Conservation (phyloP, 345 rosid genomes). For the Syzygium grande region DNA sequence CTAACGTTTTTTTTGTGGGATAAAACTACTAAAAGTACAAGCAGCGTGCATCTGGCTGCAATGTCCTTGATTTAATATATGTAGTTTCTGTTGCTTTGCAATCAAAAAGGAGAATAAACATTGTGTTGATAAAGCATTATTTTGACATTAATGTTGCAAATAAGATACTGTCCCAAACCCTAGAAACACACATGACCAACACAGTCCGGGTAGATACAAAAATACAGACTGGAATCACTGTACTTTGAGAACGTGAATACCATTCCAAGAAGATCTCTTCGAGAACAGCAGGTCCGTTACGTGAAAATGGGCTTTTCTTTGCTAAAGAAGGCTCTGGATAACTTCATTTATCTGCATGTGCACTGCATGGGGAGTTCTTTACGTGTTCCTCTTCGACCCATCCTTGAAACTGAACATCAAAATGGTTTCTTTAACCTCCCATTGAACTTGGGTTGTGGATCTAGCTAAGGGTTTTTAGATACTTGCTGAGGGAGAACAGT, state of each 20-base stretch:
- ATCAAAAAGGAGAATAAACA: background rate
- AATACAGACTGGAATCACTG: background rate
- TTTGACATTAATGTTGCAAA: no score
- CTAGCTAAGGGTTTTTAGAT: background rate
- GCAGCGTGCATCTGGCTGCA: background rate
- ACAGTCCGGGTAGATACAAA: background rate
- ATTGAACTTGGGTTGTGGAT: background rate
- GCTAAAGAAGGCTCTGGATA: background rate
- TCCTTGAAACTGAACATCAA: background rate
- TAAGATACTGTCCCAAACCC: background rate
- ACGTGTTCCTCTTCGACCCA: background rate
- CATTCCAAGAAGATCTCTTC: background rate
- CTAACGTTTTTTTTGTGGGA: background rate
- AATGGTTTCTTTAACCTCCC: background rate
- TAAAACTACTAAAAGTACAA: background rate
- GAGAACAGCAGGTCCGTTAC: background rate
- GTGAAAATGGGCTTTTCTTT: background rate
- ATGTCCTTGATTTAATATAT: background rate
- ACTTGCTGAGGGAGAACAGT: background rate
- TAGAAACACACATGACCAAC: background rate
- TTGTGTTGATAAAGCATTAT: background rate
- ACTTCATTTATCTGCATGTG: background rate
- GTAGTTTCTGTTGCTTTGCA: background rate
- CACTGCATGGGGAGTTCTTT: background rate
- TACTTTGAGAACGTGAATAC: background rate